These are phyloP conservation scores for Bonia amplexicaulis DNA, from an alignment of 176 grass and related monocot genomes.

Conservation along the genomic window DNA sequence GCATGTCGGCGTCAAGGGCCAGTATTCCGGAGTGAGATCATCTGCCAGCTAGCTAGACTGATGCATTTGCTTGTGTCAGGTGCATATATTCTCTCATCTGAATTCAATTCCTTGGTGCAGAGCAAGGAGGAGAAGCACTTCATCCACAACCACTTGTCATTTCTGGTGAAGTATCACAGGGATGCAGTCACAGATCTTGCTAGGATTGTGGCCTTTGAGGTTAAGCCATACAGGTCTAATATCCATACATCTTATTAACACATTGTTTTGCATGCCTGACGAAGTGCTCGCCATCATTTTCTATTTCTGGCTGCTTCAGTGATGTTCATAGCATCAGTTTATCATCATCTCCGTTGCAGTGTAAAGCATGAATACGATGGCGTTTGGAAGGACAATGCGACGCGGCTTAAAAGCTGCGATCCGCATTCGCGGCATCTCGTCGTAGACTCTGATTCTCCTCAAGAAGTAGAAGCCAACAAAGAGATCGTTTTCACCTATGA, in stretches of 20 bases:
- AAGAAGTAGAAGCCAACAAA: conserved; percentile 62
- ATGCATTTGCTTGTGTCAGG: neutral
- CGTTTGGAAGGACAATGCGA: conserved; percentile 52
- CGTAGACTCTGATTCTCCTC: conserved; percentile 55
- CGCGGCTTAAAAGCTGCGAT: conserved; percentile 58
- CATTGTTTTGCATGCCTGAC: neutral
- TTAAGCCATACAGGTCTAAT: conserved; percentile 72
- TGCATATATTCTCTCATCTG: neutral
- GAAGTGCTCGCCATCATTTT: neutral
- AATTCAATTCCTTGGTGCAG: conserved; percentile 36
- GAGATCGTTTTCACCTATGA: conserved; percentile 76
- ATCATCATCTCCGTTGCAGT: conserved; percentile 29
- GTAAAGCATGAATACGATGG: conserved; percentile 72
- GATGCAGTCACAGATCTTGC: conserved; percentile 57
- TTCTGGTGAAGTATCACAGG: conserved; percentile 76
- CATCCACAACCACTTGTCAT: conserved; percentile 84
- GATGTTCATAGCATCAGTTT: neutral
- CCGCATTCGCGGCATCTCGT: conserved; percentile 54
- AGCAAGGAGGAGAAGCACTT: conserved; percentile 84
- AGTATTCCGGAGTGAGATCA: conserved; percentile 58
- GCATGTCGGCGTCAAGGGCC: conserved; percentile 80
- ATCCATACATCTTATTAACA: neutral
- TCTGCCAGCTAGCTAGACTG: neutral
- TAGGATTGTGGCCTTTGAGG: conserved; percentile 89
- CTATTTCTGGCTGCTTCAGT: neutral